Evolutionary conservation across 306 rosid species (phyloP).

Genomic region (Dryas octopetala): DNA sequence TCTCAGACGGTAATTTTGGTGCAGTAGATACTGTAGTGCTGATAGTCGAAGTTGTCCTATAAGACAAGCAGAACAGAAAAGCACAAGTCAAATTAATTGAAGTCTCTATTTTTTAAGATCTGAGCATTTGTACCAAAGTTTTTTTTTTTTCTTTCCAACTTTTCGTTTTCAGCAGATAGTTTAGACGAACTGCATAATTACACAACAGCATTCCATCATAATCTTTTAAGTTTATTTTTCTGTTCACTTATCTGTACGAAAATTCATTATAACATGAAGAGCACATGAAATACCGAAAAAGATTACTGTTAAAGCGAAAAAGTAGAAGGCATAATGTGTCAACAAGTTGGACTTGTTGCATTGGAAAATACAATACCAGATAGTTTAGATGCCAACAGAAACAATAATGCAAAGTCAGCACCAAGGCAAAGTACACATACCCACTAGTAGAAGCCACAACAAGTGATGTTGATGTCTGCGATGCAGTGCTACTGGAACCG

Average conservation of each 20-base stretch:
- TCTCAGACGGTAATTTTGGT: slow-evolving; percentile 88
- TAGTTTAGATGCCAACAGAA: background rate
- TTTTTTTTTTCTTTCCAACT: background rate
- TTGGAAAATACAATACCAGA: background rate
- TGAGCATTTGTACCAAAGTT: background rate
- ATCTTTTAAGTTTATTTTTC: background rate
- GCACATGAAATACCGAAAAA: background rate
- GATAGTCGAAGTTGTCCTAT: slow-evolving; percentile 66
- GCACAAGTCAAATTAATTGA: slow-evolving; percentile 18
- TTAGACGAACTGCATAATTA: background rate
- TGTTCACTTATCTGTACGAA: background rate
- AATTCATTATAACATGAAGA: background rate
- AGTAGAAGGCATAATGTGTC: background rate
- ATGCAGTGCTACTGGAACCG: slow-evolving; percentile 47
- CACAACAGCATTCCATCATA: background rate
- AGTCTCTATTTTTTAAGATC: background rate
- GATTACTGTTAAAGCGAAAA: background rate
- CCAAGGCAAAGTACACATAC: slow-evolving; percentile 39
- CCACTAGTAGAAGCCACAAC: slow-evolving; percentile 73
- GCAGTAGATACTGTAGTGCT: slow-evolving; percentile 48
- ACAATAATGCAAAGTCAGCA: background rate
- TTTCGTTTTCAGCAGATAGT: background rate
- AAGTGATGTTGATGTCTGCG: slow-evolving; percentile 60
- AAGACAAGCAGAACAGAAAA: slow-evolving; percentile 30
- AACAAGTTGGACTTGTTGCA: background rate